Evolutionary conservation across 1,284 basidiomycete species (phyloP).

Genomic region (Fomitopsis betulina): DNA sequence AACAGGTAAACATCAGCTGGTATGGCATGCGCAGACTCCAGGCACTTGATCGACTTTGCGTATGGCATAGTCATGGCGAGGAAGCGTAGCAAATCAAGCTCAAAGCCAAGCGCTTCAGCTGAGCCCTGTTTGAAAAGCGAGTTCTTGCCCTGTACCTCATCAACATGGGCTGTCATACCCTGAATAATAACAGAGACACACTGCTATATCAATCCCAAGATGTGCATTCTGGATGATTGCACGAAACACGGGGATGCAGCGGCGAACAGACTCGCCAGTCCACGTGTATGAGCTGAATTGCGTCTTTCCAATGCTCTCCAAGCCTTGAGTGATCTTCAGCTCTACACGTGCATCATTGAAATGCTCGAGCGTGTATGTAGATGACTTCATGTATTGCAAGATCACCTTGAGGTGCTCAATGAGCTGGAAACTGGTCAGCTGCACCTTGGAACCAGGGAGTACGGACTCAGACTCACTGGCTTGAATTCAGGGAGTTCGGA

Average conservation of each 20-base stretch:
- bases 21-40: not conserved
- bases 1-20: not conserved
- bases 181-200: not conserved
- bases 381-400: not conserved
- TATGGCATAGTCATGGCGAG: not conserved
- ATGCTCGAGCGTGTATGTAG: not conserved
- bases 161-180: not conserved
- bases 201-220: not conserved
- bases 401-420: not conserved
- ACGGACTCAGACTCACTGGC: not conserved
- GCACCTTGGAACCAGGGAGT: not conserved
- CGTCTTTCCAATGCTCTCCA: not conserved
- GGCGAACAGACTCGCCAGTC: not conserved
- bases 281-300: not conserved
- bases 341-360: not conserved
- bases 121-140: not conserved
- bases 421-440: not conserved
- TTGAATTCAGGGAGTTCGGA: not conserved
- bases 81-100: not conserved
- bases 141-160: not conserved
- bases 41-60: not conserved
- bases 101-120: not conserved
- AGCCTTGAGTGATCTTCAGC: not conserved
- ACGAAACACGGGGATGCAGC: not conserved
- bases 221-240: not conserved